Evolutionary conservation across 345 rosid genomes (phyloP), one percentile per base, ranked within the genome.

Genomic region (Gossypium australe): DNA sequence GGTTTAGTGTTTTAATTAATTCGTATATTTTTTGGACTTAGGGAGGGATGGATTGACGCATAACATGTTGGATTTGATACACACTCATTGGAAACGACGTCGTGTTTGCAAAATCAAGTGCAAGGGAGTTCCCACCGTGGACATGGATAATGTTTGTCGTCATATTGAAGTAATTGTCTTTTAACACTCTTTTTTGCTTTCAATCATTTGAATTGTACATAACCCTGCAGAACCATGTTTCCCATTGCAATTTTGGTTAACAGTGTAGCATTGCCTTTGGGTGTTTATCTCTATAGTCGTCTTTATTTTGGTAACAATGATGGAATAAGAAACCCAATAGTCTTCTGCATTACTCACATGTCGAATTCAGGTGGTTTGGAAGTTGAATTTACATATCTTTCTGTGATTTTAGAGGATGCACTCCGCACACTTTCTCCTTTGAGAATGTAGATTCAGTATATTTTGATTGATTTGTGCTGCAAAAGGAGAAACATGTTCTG

Each of bases 31-130:
- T 2, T 13, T 7, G 79, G 71, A 44, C 70, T 34, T 67, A 94
- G 97, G 98, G 14, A 90, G 98, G 68, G 98, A 94, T 77, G 98
- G 98, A 47, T 83, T 94, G 83, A 94, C 98, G 0, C 98, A 90
- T 81, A 94, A 92, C 64, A 94, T 94, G 98, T 83, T 94, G 94
- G 98, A 92, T 48, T 78, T 94, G 85, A 70, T 94, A 73, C 98
- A 92, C 80, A 59, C 84, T 6, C 98, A 94, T 79, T 94, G 97
- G 97, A 92, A 87, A 82, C 84, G 97, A 52, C 82, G 83, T 43
- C 86, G 89, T n/a, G 92, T 94, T 52, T 87, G 97, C 77, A 94
- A 94, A 73, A 88, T 94, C 77, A 87, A 88, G 20, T 94, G 94
- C 73, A 87, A 90, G 73, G 98, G 98, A 27, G 87, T 94, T 79